Evolutionary conservation across 225 moss, liverwort and hornwort genomes (phyloP).

Genomic region (Sphagnum tenellum): DNA sequence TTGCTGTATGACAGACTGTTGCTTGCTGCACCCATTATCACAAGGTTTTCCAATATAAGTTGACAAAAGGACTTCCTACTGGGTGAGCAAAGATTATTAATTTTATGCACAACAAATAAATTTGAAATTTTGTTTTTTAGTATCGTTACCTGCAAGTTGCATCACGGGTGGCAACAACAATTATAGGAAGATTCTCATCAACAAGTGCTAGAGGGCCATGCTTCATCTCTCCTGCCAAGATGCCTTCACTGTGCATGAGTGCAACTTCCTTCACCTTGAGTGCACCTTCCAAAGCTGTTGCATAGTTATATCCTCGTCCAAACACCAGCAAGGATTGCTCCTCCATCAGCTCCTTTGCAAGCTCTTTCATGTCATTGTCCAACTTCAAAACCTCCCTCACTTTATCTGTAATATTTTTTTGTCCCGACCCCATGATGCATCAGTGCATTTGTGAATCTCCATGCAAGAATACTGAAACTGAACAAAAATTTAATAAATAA

Average conservation of each 20-base stretch:
- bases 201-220: conserved; percentile 94
- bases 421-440: too few relatives aligned
- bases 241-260: conserved; percentile 99
- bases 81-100: too few relatives aligned
- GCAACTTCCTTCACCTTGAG: conserved; percentile 98
- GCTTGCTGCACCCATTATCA: conserved; percentile 57
- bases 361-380: conserved; percentile 64
- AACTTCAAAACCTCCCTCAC: conserved; percentile 76
- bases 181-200: conserved; percentile 93
- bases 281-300: conserved; percentile 94
- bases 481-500: too few relatives aligned
- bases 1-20: conserved; percentile 98
- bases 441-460: too few relatives aligned
- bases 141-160: conserved; percentile 77
- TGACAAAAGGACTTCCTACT: too few relatives aligned
- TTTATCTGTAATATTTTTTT: conserved; percentile 36
- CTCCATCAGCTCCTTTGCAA: conserved; percentile 82
- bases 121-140: too few relatives aligned
- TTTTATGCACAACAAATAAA: too few relatives aligned
- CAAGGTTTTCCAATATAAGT: too few relatives aligned
- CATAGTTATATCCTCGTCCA: conserved; percentile 97
- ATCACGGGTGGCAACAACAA: conserved; percentile 94
- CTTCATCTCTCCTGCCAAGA: conserved; percentile 99
- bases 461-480: too few relatives aligned
- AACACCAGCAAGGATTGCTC: conserved; percentile 93